These are phyloP conservation scores for Solanum rostratum DNA, from an alignment of 257 asterid genomes.

Conservation along the genomic window DNA sequence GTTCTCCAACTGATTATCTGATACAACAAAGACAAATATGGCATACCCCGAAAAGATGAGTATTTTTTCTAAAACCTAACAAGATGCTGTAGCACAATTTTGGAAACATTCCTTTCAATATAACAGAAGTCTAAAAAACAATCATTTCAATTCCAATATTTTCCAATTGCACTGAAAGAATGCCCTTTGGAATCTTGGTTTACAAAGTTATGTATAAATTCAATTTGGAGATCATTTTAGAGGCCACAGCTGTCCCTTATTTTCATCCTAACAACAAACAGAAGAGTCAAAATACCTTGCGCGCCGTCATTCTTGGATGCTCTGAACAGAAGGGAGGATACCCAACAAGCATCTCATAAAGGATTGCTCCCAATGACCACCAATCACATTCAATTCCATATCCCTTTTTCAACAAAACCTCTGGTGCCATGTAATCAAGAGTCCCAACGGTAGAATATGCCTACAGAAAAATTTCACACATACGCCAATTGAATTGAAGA, in stretches of 20 bases:
- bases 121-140: background rate
- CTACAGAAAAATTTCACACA: constrained; percentile 24
- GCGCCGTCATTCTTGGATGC: constrained; percentile 95
- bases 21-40: background rate
- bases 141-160: background rate
- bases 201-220: background rate
- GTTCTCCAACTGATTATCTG: constrained; percentile 94
- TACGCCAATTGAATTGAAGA: background rate
- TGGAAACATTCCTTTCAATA: background rate
- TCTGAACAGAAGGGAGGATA: constrained; percentile 98
- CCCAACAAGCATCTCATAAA: constrained; percentile 90
- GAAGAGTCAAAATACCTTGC: constrained; percentile 51
- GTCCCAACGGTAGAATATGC: constrained; percentile 98
- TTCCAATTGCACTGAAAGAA: background rate
- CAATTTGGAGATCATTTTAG: background rate
- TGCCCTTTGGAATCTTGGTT: background rate
- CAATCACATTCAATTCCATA: constrained; percentile 98
- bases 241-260: background rate
- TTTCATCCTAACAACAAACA: background rate
- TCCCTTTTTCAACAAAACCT: constrained; percentile 84
- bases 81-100: background rate
- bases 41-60: background rate
- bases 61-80: background rate
- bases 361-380: constrained; percentile 96
- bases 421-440: constrained; percentile 98